Evolutionary conservation across 1,284 basidiomycete genomes (phyloP), one percentile per base, ranked within the genome.

Genomic region (Naganishia albida): DNA sequence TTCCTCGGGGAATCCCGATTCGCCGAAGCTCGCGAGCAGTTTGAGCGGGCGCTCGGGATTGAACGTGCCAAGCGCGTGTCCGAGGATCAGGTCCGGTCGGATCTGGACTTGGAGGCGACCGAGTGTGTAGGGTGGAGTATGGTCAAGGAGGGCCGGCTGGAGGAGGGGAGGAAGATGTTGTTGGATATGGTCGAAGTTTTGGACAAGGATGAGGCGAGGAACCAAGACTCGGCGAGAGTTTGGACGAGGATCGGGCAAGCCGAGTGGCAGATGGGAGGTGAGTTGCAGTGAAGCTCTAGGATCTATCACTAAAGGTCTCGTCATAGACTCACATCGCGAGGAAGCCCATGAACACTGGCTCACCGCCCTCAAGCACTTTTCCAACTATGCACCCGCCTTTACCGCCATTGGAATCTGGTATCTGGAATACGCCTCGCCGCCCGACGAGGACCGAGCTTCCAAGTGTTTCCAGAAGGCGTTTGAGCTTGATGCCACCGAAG

Each of bases 401-500:
- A 96, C 95, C 0, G 90, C 93, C 0, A 85, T 99, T 10, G 96
- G 96, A 8, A 82, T 91, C 55, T 95, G 93, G 79, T 99, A 99
- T 76, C 80, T 85, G 20, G 88, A 91, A 60, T 83, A 82, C 62
- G 79, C 85, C 15, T 80, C 82, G 15, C 91, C 92, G 1, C 85
- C 87, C 0, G 94, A 99, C 77, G 85, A 86, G 10, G 85, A 86
- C 12, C 87, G 95, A 48, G 89, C 95, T 1, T 89, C 90, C 18
- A 95, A 95, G 75, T 99, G 96, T 76, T 98, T 97, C 80, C 94
- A 99, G 73, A 98, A 96, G 73, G 96, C 96, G 0, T 98, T 99
- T 72, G 96, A 99, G 78, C 85, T 99, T 1, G 94, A 98, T 77
- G 85, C 93, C 1, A 85, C 88, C 15, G 91, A 99, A 78, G 86